Conservation (phyloP, 106 monocot species). For the Dendrobium catenatum region DNA sequence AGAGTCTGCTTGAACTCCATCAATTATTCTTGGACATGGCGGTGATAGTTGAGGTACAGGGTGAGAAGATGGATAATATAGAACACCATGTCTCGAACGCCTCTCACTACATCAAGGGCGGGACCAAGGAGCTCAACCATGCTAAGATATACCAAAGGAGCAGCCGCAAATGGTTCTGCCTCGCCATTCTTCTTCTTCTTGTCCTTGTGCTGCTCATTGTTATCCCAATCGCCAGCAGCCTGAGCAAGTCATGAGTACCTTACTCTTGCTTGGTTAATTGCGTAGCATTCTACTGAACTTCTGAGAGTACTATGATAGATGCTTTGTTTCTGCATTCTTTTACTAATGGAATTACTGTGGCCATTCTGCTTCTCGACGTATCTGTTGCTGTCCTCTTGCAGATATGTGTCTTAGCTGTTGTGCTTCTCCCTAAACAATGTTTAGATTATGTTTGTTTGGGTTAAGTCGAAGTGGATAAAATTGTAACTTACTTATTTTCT, state of each 20-base stretch:
- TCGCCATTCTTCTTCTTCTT: slow-evolving; percentile 33
- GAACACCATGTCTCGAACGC: slow-evolving; percentile 63
- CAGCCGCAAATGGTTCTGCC: slow-evolving; percentile 41
- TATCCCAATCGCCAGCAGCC: slow-evolving; percentile 30
- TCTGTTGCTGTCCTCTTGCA: no score
- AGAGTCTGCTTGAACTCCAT: slow-evolving; percentile 67
- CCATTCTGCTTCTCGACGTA: no score
- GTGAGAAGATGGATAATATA: slow-evolving; percentile 72
- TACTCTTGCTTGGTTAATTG: neutral
- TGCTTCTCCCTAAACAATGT: no score
- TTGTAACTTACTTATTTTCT: no score
- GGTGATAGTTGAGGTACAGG: slow-evolving; percentile 66
- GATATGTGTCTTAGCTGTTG: no score
- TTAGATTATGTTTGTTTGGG: no score
- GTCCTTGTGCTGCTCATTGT: slow-evolving; percentile 28
- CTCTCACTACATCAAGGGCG: slow-evolving; percentile 45
- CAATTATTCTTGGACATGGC: slow-evolving; percentile 91
- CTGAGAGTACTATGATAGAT: neutral
- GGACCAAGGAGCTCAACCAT: slow-evolving; percentile 32
- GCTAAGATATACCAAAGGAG: slow-evolving; percentile 40
- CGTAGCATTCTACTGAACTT: no score
- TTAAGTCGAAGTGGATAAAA: no score
- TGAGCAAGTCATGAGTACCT: slow-evolving; percentile 19
- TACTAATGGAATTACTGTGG: no score
- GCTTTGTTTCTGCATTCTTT: neutral